phyloP scores from a whole-genome alignment of 1,284 basidiomycete genomes.

The Retiboletus flavoniger region DNA sequence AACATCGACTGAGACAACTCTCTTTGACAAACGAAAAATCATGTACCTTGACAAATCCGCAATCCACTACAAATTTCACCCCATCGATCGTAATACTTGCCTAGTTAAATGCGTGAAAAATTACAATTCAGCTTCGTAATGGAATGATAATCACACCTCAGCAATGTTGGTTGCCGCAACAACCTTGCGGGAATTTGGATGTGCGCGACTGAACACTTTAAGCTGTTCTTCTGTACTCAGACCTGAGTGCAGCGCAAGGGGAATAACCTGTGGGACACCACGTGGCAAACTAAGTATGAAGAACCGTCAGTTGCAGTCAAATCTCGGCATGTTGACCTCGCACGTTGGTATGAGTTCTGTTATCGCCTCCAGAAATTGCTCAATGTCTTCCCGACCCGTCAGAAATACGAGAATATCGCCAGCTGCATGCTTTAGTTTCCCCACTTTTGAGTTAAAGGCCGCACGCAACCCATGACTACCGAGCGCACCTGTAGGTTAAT shows the following conservation, averaged over 20 bases:
- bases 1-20: neutral
- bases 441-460: neutral
- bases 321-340: conserved; percentile 19
- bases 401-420: conserved; percentile 94
- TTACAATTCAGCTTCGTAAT: neutral
- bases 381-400: conserved; percentile 95
- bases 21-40: neutral
- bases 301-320: conserved; percentile 7
- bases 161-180: conserved; percentile 96
- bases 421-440: conserved; percentile 52
- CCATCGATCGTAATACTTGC: conserved; percentile 97
- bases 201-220: conserved; percentile 76
- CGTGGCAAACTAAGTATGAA: conserved; percentile 57
- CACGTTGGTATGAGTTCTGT: conserved; percentile 77
- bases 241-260: conserved; percentile 86
- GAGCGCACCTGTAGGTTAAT: conserved; percentile 77
- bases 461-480: neutral
- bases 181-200: conserved; percentile 80
- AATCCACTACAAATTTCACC: conserved; percentile 93
- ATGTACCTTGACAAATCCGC: conserved; percentile 88
- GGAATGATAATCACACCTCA: conserved; percentile 54
- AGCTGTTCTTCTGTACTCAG: conserved; percentile 85
- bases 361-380: conserved; percentile 79
- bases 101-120: conserved; percentile 36
- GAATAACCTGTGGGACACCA: conserved; percentile 56